phyloP scores from a whole-genome alignment of 345 rosid genomes.

The Acer yangbiense region DNA sequence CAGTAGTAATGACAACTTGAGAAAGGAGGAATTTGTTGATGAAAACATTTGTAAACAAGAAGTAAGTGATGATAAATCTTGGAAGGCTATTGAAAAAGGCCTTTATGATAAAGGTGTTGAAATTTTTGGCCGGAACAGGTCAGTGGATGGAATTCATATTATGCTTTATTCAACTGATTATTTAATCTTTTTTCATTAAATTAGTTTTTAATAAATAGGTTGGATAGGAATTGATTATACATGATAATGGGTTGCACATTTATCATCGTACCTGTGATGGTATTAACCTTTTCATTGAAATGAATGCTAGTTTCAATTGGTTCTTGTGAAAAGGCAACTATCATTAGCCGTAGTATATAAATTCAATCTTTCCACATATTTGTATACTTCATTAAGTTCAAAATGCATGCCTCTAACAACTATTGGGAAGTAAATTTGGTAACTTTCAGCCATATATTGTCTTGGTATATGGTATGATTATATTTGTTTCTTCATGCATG shows the following conservation, averaged over 20 bases:
- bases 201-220: slow-evolving; percentile 3
- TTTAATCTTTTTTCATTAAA: slow-evolving; percentile 5
- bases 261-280: not conserved
- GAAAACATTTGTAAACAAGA: slow-evolving; percentile 60
- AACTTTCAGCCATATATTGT: not conserved
- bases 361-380: not conserved
- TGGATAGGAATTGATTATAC: not conserved
- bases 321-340: not conserved
- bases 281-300: slow-evolving; percentile 2
- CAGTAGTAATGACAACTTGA: slow-evolving; percentile 50
- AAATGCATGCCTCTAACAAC: not conserved
- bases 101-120: slow-evolving; percentile 91
- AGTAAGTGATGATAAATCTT: slow-evolving; percentile 51
- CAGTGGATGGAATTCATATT: slow-evolving; percentile 21
- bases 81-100: slow-evolving; percentile 88
- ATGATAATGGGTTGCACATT: slow-evolving; percentile 5
- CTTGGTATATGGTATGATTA: not conserved
- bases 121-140: slow-evolving; percentile 97
- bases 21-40: slow-evolving; percentile 69
- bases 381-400: not conserved
- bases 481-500: not conserved
- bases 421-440: not conserved
- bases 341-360: not conserved
- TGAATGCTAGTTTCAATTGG: not conserved
- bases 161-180: not conserved